A percentile compares a stretch with the other conserved stretches of the same genome.
These are phyloP conservation scores for Samsoniella hepiali DNA, from an alignment of 2,329 filamentous ascomycete genomes.

Conservation along the genomic window DNA sequence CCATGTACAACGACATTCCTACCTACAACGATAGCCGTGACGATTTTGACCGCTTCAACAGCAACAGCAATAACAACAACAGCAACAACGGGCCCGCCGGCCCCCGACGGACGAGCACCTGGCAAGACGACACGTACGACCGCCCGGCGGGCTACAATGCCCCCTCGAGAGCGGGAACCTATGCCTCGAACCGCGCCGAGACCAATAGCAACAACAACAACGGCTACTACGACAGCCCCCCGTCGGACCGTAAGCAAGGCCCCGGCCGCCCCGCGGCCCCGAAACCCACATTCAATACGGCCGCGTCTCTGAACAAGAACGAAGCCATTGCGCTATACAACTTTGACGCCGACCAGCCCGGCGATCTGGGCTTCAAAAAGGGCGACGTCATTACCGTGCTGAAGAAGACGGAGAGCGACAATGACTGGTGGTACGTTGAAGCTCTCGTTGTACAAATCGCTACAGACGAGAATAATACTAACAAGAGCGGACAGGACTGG, in stretches of 20 bases:
- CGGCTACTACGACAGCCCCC: conserved; percentile 50
- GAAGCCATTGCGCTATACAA: conserved; percentile 90
- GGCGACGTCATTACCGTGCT: conserved; percentile 92
- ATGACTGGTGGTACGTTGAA: conserved; percentile 81
- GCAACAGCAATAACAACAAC: conserved; percentile 19
- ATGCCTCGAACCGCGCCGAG: conserved; percentile 40
- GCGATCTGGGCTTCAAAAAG: conserved; percentile 94
- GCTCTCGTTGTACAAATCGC: neutral
- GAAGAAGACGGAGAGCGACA: conserved; percentile 89
- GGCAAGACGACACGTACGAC: conserved; percentile 75
- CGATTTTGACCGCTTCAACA: conserved; percentile 54
- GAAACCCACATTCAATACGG: conserved; percentile 76
- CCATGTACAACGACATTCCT: conserved; percentile 91
- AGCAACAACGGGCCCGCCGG: conserved; percentile 45
- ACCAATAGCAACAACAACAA: conserved; percentile 51
- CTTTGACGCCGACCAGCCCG: conserved; percentile 90
- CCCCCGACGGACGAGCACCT: conserved; percentile 64
- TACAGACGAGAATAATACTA: neutral
- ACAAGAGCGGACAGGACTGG: conserved; percentile 63
- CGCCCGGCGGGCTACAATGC: conserved; percentile 42
- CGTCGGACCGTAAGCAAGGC: conserved; percentile 45
- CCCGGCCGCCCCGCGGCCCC: conserved; percentile 81
- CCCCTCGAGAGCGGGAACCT: conserved; percentile 50
- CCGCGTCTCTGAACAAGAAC: conserved; percentile 59
- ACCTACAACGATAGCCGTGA: conserved; percentile 83